Percentiles rank a stretch among this genome's conserved stretches.
Conservation (phyloP, 192 early-diverging fungal genomes). For the Podila horticola region DNA sequence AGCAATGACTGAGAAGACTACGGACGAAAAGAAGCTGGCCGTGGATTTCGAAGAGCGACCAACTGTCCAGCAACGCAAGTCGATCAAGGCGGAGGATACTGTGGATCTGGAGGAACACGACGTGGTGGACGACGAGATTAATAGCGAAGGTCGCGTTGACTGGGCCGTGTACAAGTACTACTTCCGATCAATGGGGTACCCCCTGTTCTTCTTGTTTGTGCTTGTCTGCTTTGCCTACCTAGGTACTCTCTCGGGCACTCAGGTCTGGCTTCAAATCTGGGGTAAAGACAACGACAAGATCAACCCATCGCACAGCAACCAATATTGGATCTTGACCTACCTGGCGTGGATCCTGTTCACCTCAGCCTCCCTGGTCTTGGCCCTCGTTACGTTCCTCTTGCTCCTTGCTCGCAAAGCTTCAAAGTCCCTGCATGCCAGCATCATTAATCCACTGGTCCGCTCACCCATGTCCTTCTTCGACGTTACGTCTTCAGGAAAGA, state of each 20-base stretch:
- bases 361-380: slow-evolving; percentile 25
- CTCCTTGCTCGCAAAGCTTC: slow-evolving; percentile 64
- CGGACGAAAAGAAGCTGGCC: background rate
- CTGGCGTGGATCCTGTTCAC: slow-evolving; percentile 24
- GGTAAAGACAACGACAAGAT: background rate
- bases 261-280: slow-evolving; percentile 5
- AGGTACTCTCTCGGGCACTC: background rate
- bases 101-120: slow-evolving; percentile 25
- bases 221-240: background rate
- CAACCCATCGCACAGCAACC: background rate
- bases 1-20: slow-evolving; percentile 1
- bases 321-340: slow-evolving; percentile 30
- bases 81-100: slow-evolving; percentile 14
- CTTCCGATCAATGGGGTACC: slow-evolving; percentile 1
- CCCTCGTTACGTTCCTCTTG: slow-evolving; percentile 16
- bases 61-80: slow-evolving; percentile 18
- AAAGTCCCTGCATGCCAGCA: slow-evolving; percentile 58
- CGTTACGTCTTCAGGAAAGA: slow-evolving; percentile 58
- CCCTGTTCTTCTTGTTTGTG: background rate
- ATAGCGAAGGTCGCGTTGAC: slow-evolving; percentile 16
- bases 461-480: slow-evolving; percentile 58
- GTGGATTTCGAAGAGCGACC: slow-evolving; percentile 3
- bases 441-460: slow-evolving; percentile 68
- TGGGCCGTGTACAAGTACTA: slow-evolving; percentile 47
- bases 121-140: slow-evolving; percentile 34